A percentile compares a stretch with the other conserved stretches of the same genome.
phyloP scores from a whole-genome alignment of 2,329 filamentous ascomycete species.

The Lithohypha guttulata region DNA sequence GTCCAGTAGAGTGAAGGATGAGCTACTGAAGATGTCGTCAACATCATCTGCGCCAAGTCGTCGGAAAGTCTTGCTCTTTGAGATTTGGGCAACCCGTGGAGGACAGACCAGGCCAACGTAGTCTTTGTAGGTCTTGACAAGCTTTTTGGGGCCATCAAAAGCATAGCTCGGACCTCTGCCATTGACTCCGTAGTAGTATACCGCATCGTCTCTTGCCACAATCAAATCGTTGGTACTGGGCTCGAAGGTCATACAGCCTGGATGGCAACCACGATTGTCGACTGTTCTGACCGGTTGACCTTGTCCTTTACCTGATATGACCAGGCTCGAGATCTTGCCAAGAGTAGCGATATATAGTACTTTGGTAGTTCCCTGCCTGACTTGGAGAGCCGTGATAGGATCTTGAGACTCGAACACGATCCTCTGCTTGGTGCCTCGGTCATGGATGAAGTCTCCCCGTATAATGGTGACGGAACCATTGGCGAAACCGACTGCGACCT shows the following conservation, averaged over 20 bases:
- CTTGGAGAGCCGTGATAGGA: conserved; percentile 83
- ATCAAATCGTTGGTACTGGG: conserved; percentile 70
- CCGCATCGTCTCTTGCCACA: conserved; percentile 86
- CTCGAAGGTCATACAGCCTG: conserved; percentile 92
- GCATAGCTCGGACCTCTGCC: conserved; percentile 80
- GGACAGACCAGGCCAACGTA: conserved; percentile 83
- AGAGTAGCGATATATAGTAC: conserved; percentile 90
- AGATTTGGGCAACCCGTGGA: conserved; percentile 46
- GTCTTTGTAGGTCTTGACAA: conserved; percentile 67
- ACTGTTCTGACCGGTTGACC: conserved; percentile 78
- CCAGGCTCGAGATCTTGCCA: conserved; percentile 71
- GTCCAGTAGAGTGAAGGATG: conserved; percentile 83
- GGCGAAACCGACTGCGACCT: conserved; percentile 89
- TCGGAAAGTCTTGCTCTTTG: conserved; percentile 52
- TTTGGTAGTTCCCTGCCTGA: conserved; percentile 53
- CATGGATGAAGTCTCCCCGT: conserved; percentile 86
- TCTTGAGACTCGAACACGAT: conserved; percentile 96
- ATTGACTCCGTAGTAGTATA: conserved; percentile 82
- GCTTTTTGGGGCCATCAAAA: conserved; percentile 81
- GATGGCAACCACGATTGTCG: conserved; percentile 78
- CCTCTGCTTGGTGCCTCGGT: conserved; percentile 84
- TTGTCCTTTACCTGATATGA: conserved; percentile 79
- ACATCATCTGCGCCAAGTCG: conserved; percentile 62
- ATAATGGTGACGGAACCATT: conserved; percentile 92
- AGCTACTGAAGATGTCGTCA: conserved; percentile 74